phyloP scores from a whole-genome alignment of 2,329 filamentous ascomycete genomes.

The Reticulascus tulasneorum region DNA sequence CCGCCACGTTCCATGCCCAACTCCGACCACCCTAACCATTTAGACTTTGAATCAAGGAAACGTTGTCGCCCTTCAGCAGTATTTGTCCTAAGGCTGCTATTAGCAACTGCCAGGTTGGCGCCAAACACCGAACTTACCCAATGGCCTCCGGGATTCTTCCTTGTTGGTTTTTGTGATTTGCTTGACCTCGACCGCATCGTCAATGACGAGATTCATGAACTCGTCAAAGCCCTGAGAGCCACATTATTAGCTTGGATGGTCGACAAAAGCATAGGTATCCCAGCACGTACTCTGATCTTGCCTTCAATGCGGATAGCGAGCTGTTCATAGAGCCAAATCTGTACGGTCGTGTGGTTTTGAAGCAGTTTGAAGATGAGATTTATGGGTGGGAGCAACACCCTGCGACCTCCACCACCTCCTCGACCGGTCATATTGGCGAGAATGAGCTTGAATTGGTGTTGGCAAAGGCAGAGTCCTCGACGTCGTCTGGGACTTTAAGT shows the following conservation, averaged over 20 bases:
- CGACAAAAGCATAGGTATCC: not conserved
- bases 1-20: constrained; percentile 52
- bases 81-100: constrained; percentile 65
- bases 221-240: constrained; percentile 88
- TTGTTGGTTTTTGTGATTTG: constrained; percentile 74
- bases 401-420: constrained; percentile 55
- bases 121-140: constrained; percentile 55
- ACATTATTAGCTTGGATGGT: constrained; percentile 13
- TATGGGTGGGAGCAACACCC: constrained; percentile 58
- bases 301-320: constrained; percentile 90
- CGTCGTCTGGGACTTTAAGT: too few species aligned
- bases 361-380: constrained; percentile 70
- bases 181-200: constrained; percentile 91
- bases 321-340: constrained; percentile 97
- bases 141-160: constrained; percentile 69
- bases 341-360: constrained; percentile 76
- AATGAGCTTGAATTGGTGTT: not conserved
- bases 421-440: constrained; percentile 50
- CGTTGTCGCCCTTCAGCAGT: constrained; percentile 82
- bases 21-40: constrained; percentile 47
- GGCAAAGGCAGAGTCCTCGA: too few species aligned
- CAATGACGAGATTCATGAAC: constrained; percentile 98
- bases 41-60: constrained; percentile 71
- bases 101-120: constrained; percentile 14
- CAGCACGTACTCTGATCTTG: constrained; percentile 74